phyloP scores from a whole-genome alignment of 2,329 filamentous ascomycete genomes.

The Microthyrium microscopicum region DNA sequence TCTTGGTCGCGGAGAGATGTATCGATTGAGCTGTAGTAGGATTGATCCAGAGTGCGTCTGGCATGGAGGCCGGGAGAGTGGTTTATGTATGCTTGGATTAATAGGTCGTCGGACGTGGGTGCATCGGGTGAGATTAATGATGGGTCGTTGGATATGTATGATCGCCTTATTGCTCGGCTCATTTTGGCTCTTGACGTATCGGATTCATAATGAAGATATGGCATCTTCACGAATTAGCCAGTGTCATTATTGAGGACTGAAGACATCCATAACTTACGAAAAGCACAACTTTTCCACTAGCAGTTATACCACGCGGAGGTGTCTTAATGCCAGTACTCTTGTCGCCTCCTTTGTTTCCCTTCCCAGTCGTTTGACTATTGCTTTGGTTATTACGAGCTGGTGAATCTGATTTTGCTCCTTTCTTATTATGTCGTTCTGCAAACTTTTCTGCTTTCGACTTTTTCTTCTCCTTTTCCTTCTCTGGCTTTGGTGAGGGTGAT shows the following conservation, averaged over 20 bases:
- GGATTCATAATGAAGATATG: slow-evolving; percentile 49
- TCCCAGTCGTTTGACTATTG: slow-evolving; percentile 7
- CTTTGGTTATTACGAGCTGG: slow-evolving; percentile 14
- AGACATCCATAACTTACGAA: too few species aligned
- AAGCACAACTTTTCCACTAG: slow-evolving; percentile 23
- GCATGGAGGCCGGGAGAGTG: slow-evolving; percentile 36
- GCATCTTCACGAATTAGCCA: too few species aligned
- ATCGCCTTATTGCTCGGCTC: slow-evolving; percentile 10
- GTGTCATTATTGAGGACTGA: too few species aligned
- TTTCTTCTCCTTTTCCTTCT: slow-evolving; percentile 13
- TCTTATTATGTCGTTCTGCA: slow-evolving; percentile 15
- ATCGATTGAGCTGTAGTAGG: slow-evolving; percentile 48
- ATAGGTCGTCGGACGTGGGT: slow-evolving; percentile 25
- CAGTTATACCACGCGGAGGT: slow-evolving; percentile 9
- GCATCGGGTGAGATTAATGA: slow-evolving; percentile 11
- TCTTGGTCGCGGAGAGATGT: slow-evolving; percentile 43
- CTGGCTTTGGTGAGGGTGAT: slow-evolving; percentile 9
- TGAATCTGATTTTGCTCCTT: slow-evolving; percentile 15
- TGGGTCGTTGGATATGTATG: slow-evolving; percentile 10
- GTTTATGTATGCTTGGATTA: slow-evolving; percentile 32
- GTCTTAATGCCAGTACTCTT: slow-evolving; percentile 1
- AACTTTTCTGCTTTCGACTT: slow-evolving; percentile 7
- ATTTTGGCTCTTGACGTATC: slow-evolving; percentile 27
- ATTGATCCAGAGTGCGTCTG: slow-evolving; percentile 47
- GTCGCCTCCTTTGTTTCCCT: background rate